Base-by-base conservation (phyloP, 2,329 filamentous ascomycete genomes). In the Monosporascus ibericus region DNA sequence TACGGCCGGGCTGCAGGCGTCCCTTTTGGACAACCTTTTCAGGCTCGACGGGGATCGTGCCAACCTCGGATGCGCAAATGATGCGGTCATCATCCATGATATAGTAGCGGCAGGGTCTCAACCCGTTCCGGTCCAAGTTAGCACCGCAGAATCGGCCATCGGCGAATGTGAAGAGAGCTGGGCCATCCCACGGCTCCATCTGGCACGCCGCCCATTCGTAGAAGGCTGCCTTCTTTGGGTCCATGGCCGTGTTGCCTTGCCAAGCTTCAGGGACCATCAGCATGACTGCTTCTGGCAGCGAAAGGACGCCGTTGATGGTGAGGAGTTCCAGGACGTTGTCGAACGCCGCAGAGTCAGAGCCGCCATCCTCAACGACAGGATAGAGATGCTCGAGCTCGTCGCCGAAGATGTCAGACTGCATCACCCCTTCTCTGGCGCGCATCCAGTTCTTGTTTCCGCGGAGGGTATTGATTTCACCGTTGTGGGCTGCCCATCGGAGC, bases 361-460 rank as follows among this genome's bases (percentile, higher is more conserved):
- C 92, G 62, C 92, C 92, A 66, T 96, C 92, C 73, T 97, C 92
- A 50, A 97, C 90, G 63, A 97, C 91, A 24, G 92, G 92, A 70
- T 96, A 96, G 52, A 97, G 82, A 63, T 80, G 75, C 72, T 96
- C 91, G 17, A 97, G 84, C 65, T 96, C 92, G 27, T 95, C 90
- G 58, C 90, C 90, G 68, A 97, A 97, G 51, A 95, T 79, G 60
- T 92, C 86, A 2, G 92, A 97, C 68, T 90, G 88, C 81, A 97
- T 88, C 59, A 96, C 86, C 72, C 92, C 92, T 75, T 97, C 92
- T 67, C 92, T 86, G 57, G 92, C 92, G 63, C 92, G 87, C 92
- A 97, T 97, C 92, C 92, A 97, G 75, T 97, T 97, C 81, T 97
- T 97, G 78, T 97, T 97, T 56, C 92, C 92, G 68, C 92, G 88